These are phyloP conservation scores for Pestalotiopsis sp. DNA, from an alignment of 2,329 filamentous ascomycete species.

Conservation along the genomic window DNA sequence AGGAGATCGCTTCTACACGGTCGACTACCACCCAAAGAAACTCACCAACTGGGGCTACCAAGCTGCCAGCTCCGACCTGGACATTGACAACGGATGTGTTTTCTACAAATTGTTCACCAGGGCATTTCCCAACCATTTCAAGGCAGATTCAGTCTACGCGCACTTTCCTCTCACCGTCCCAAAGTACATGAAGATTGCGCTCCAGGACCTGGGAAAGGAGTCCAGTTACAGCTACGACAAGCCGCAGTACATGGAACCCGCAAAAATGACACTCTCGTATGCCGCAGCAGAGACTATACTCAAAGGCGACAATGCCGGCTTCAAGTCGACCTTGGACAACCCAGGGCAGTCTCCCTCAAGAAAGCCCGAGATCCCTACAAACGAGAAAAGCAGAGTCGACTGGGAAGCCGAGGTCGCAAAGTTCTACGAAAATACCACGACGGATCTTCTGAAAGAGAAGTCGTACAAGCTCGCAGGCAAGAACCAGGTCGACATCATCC, in stretches of 20 bases:
- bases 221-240: constrained; percentile 3
- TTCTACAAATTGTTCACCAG: constrained; percentile 68
- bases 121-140: constrained; percentile 67
- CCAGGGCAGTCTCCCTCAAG: neutral
- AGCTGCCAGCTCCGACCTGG: constrained; percentile 57
- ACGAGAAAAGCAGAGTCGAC: neutral
- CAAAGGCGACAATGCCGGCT: neutral
- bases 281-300: constrained; percentile 8
- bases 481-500: constrained; percentile 29
- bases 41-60: constrained; percentile 71
- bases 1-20: constrained; percentile 67
- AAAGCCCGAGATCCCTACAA: neutral
- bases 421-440: constrained; percentile 10
- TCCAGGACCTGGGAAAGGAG: constrained; percentile 9
- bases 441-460: constrained; percentile 6
- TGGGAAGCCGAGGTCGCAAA: constrained; percentile 7
- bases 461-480: neutral
- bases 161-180: constrained; percentile 15
- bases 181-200: constrained; percentile 11
- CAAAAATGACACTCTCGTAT: neutral
- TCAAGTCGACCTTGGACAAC: constrained; percentile 2
- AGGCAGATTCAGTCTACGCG: constrained; percentile 35
- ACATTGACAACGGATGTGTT: constrained; percentile 65
- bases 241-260: neutral
- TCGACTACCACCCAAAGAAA: constrained; percentile 61